Evolutionary conservation across 2,329 filamentous ascomycete genomes (phyloP).

Genomic region (Cordyceps javanica): DNA sequence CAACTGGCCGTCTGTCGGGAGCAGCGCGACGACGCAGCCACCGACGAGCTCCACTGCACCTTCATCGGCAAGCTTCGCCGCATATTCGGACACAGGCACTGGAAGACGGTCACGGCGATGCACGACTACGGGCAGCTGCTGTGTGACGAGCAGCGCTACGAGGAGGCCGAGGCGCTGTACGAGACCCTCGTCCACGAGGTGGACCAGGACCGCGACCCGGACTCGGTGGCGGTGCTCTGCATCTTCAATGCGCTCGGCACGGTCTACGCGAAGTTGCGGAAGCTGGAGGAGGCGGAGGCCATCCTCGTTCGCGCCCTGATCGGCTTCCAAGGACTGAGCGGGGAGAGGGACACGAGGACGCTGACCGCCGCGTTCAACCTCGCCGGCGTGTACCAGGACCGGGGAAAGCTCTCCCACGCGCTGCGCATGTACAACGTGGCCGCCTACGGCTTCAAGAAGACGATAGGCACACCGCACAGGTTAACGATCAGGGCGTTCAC

Average conservation of each 20-base stretch:
- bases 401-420: not conserved
- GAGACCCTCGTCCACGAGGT: not conserved
- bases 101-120: not conserved
- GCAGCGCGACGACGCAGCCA: not conserved
- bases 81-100: not conserved
- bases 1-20: not conserved
- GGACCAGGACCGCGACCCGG: not conserved
- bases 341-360: not conserved
- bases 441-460: not conserved
- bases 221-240: not conserved
- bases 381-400: not conserved
- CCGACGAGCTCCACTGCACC: not conserved
- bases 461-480: not conserved
- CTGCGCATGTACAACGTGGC: not conserved
- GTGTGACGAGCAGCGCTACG: not conserved
- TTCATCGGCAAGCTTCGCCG: not conserved
- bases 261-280: not conserved
- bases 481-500: not conserved
- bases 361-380: not conserved
- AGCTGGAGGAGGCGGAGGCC: not conserved
- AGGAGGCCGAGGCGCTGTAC: not conserved
- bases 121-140: not conserved
- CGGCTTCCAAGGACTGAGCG: not conserved
- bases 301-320: not conserved
- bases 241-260: not conserved